A percentile compares a stretch with the other conserved stretches of the same genome.
These are phyloP conservation scores for Euphorbia lathyris DNA, from an alignment of 345 rosid species.

Conservation along the genomic window DNA sequence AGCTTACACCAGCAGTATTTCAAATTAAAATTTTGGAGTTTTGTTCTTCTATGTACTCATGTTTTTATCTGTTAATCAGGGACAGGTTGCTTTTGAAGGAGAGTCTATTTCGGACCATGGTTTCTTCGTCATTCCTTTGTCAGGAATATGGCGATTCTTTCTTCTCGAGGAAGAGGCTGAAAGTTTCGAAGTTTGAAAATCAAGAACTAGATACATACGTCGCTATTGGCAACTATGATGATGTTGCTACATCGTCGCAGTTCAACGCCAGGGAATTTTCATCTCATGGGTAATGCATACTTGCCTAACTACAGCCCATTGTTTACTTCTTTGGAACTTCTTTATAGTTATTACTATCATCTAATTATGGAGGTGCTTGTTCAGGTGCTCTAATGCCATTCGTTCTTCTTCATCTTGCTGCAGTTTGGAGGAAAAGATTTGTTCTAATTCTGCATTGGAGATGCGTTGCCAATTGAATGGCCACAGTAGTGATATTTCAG, in stretches of 20 bases:
- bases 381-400: conserved; percentile 36
- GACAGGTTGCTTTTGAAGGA: neutral
- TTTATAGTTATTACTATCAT: neutral
- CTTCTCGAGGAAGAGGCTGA: conserved; percentile 36
- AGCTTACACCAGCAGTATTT: neutral
- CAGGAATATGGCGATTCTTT: conserved; percentile 15
- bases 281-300: conserved; percentile 32
- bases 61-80: conserved; percentile 2
- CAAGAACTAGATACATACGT: conserved; percentile 20
- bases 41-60: neutral
- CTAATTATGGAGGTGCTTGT: conserved; percentile 10
- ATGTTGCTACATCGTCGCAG: conserved; percentile 21
- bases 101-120: conserved; percentile 47
- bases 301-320: neutral
- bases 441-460: conserved; percentile 39
- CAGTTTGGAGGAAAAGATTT: conserved; percentile 36
- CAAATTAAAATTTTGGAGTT: neutral
- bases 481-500: conserved; percentile 40
- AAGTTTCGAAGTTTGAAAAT: conserved; percentile 27
- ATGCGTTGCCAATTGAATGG: conserved; percentile 65
- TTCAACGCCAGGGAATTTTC: conserved; percentile 32
- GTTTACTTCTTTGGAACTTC: neutral
- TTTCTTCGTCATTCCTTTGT: conserved; percentile 38
- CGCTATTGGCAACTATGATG: conserved; percentile 31
- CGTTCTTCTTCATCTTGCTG: conserved; percentile 32